phyloP scores from a whole-genome alignment of 192 early-diverging fungal species.

The Podila epigama region DNA sequence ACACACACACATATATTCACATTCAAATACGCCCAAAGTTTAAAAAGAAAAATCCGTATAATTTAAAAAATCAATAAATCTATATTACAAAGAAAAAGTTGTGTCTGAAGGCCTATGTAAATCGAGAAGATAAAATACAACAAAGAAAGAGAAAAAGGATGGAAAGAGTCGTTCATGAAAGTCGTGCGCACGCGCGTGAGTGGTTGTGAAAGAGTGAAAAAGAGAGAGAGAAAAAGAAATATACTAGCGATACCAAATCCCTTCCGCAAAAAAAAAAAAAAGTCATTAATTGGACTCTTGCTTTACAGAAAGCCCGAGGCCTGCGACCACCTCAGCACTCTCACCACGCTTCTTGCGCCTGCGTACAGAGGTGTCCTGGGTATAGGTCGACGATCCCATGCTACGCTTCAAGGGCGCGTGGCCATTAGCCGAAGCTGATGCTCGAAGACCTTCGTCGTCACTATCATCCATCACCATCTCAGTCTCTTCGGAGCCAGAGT shows the following conservation, averaged over 20 bases:
- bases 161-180: too few relatives aligned
- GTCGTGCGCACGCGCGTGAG: too few relatives aligned
- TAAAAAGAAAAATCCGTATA: neutral
- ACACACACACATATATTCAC: neutral
- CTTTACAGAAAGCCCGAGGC: conserved; percentile 29
- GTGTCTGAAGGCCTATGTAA: neutral
- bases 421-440: neutral
- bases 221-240: too few relatives aligned
- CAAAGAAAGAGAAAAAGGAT: neutral
- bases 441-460: conserved; percentile 16
- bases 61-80: neutral
- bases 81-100: neutral
- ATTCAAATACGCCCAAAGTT: too few relatives aligned
- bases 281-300: conserved; percentile 23
- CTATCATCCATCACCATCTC: conserved; percentile 36
- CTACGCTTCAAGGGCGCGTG: conserved; percentile 40
- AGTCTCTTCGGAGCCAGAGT: conserved; percentile 37
- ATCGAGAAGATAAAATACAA: neutral
- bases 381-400: conserved; percentile 38
- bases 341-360: conserved; percentile 47
- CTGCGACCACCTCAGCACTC: conserved; percentile 42
- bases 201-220: too few relatives aligned
- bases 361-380: conserved; percentile 41
- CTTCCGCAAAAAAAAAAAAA: neutral
- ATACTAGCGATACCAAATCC: too few relatives aligned